These are phyloP conservation scores for Neofusicoccum laricinum DNA, from an alignment of 2,329 filamentous ascomycete genomes.

Conservation along the genomic window DNA sequence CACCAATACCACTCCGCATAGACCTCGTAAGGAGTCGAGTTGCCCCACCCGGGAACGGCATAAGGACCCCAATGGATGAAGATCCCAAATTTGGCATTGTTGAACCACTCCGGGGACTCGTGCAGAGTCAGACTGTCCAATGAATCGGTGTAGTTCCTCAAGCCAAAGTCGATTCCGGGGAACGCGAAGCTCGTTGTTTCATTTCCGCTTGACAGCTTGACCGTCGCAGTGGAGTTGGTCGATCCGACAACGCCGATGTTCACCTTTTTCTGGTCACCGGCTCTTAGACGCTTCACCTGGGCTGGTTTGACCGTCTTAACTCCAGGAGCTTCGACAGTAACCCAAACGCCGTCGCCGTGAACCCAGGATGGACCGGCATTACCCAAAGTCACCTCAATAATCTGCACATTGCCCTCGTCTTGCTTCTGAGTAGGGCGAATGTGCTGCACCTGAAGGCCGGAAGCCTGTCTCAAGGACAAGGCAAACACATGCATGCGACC, in stretches of 20 bases:
- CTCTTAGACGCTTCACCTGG: constrained; percentile 38
- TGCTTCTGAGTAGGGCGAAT: constrained; percentile 42
- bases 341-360: constrained; percentile 15
- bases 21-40: constrained; percentile 36
- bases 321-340: constrained; percentile 26
- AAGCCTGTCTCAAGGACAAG: constrained; percentile 33
- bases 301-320: constrained; percentile 34
- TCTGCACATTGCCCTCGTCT: constrained; percentile 35
- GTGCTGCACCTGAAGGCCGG: constrained; percentile 32
- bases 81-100: constrained; percentile 57
- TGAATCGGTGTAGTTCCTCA: constrained; percentile 18
- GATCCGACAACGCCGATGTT: constrained; percentile 36
- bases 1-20: constrained; percentile 44
- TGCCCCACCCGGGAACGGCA: constrained; percentile 56
- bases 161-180: constrained; percentile 10
- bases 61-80: constrained; percentile 62
- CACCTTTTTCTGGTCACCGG: constrained; percentile 39
- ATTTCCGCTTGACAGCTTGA: constrained; percentile 28
- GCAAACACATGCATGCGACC: constrained; percentile 42
- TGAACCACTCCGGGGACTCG: constrained; percentile 54
- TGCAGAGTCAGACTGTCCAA: constrained; percentile 38
- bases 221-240: constrained; percentile 23
- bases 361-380: constrained; percentile 20
- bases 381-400: constrained; percentile 32
- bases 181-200: constrained; percentile 3